Evolutionary conservation across 495 filamentous ascomycete genomes (phyloP), one percentile per base, ranked within the genome.

Genomic region (Aspergillus olivimuriae): DNA sequence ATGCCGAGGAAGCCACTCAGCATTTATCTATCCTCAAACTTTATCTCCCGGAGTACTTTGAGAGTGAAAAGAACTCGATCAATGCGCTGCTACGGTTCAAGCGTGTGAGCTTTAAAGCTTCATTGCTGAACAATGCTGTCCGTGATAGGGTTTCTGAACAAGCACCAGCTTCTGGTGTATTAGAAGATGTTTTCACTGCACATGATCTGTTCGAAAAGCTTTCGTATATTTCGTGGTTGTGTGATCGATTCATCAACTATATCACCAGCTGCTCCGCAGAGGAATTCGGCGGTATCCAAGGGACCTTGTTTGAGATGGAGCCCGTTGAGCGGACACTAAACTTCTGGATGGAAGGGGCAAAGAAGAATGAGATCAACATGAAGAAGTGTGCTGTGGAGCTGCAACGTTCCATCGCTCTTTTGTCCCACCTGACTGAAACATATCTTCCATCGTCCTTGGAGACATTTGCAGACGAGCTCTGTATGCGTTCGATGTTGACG

Each of bases 261-360:
- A 86, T 95, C 44, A 82, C 72, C 48, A 74, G 76, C 43, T 94
- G 87, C 62, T 80, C 81, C 4, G 60, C 84, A 2, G 85, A 89
- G 44, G 74, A 85, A 47, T 97, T 97, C 60, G 71, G 66, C 34
- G 76, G 68, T 46, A 87, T 84, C 49, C 83, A 87, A 51, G 81
- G 76, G 21, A 83, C 89, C 5, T 59, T 91, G 34, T 87, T 90
- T 52, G 92, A 97, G 56, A 72, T 97, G 48, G 89, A 95, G 58
- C 90, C 91, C 2, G 89, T 97, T 11, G 92, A 98, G 63, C 73
- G 88, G 26, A 86, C 87, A 1, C 63, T 97, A 30, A 94, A 95
- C 53, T 78, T 77, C 21, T 96, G 90, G 83, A 82, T 97, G 48
- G 89, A 96, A 31, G 75, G 73, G 2, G 56, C 95, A 37, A 81